A percentile compares a stretch with the other conserved stretches of the same genome.
phyloP scores from a whole-genome alignment of 768 basidiomycete genomes.

The Suillus ampliporus region DNA sequence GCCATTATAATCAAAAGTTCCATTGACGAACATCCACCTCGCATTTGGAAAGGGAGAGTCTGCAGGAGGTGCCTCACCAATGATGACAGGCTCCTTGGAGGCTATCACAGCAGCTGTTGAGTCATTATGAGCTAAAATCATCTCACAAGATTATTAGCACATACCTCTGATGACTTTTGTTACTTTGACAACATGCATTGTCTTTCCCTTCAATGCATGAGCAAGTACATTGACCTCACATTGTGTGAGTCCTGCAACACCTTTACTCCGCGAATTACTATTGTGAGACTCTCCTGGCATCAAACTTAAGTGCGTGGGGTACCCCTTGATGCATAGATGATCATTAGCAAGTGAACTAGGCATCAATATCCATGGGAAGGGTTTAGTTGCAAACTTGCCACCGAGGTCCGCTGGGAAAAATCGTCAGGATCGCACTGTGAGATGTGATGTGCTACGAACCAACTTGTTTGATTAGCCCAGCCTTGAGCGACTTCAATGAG shows the following conservation, averaged over 20 bases:
- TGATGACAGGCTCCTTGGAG: conserved; percentile 1
- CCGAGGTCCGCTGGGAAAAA: neutral
- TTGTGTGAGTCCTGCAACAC: neutral
- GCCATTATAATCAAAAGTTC: neutral
- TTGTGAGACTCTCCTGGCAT: neutral
- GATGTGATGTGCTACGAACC: neutral
- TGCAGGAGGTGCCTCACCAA: neutral
- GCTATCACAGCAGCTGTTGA: neutral
- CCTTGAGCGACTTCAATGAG: neutral
- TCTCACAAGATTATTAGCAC: neutral
- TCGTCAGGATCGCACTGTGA: neutral
- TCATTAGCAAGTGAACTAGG: neutral
- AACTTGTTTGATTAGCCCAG: neutral
- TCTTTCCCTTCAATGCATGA: neutral
- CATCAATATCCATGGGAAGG: neutral
- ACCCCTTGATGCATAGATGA: neutral
- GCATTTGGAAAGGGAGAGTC: neutral
- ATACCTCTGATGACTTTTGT: neutral
- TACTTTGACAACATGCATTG: neutral
- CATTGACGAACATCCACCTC: neutral
- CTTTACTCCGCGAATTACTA: neutral
- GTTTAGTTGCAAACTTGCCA: neutral
- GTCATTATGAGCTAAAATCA: neutral
- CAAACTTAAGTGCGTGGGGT: neutral
- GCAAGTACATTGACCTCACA: neutral